Percentiles rank a stretch among this genome's conserved stretches.
Evolutionary conservation across 495 filamentous ascomycete species (phyloP).

Genomic region (Annulohypoxylon moriforme): DNA sequence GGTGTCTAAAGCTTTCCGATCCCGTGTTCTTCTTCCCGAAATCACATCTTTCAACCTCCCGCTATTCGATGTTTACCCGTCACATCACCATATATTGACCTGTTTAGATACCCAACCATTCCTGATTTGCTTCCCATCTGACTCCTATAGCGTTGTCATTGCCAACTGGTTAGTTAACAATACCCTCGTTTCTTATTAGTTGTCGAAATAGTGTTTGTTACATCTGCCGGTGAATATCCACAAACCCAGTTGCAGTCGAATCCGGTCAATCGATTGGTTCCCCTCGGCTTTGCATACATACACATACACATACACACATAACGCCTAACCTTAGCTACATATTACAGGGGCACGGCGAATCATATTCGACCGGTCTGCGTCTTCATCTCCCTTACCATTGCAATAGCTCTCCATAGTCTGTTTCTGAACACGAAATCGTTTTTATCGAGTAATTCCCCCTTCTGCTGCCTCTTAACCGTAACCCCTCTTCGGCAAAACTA

Average conservation of each 20-base stretch:
- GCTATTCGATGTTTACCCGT: background rate
- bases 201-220: constrained; percentile 37
- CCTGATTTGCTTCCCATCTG: background rate
- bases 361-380: constrained; percentile 15
- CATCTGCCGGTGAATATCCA: constrained; percentile 32
- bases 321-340: constrained; percentile 26
- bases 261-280: constrained; percentile 32
- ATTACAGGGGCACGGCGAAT: constrained; percentile 26
- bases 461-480: constrained; percentile 10
- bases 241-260: constrained; percentile 30
- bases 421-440: constrained; percentile 4
- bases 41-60: background rate
- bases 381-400: background rate
- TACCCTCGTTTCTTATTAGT: constrained; percentile 15
- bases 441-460: constrained; percentile 7
- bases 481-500: constrained; percentile 21
- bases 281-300: constrained; percentile 24
- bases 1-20: constrained; percentile 1
- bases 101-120: constrained; percentile 2
- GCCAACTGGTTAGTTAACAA: background rate
- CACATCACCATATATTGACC: background rate
- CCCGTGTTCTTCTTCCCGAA: constrained; percentile 26
- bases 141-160: background rate
- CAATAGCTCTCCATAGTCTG: constrained; percentile 19
- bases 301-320: constrained; percentile 22